Base-by-base conservation (phyloP, 495 filamentous ascomycete species). In the Cudoniella acicularis region DNA sequence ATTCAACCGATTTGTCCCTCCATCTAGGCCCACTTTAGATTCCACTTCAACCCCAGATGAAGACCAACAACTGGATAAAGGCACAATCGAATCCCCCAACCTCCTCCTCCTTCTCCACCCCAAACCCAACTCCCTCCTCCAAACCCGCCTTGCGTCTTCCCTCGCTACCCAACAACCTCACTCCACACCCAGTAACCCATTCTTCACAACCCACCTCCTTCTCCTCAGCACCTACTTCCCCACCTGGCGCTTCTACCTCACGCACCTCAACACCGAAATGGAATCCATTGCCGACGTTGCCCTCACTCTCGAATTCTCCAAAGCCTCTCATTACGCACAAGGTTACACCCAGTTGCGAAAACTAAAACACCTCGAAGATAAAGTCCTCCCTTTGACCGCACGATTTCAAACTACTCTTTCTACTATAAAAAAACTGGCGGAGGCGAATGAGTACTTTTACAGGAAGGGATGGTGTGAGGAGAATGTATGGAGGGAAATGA, bases 221-320 rank as follows among this genome's bases (percentile, higher is more conserved):
- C 43, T 72, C 0, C 68, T 76, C 11, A 63, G 70, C 1, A 63
- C 67, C 0, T 75, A 69, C 41, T 55, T 72, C 6, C 57, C 62
- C 1, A 62, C 62, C 13, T 76, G 72, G 71, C 65, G 73, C 27
- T 60, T 61, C 3, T 71, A 70, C 30, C 65, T 76, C 8, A 17
- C 6, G 13, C 6, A 47, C n/a, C n/a, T 47, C 4, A 47, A 17
- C 43, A 17, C 43, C 43, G 20, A 47, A n/a, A n/a, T 47, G 4
- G 43, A 47, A 47, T 9, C 43, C 8, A 9, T 47, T 8, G 43
- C 43, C 4, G n/a, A 17, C 20, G 17, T 47, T 17, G 43, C 43
- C 8, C 6, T 47, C 8, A 9, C 43, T 4, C 6, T 47, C 8
- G 16, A 47, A 9, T 47, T 47, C 43, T 17, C 43, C 8, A 47